Evolutionary conservation across 192 early-diverging fungal species (phyloP).

Genomic region (Dissophora globulifera): DNA sequence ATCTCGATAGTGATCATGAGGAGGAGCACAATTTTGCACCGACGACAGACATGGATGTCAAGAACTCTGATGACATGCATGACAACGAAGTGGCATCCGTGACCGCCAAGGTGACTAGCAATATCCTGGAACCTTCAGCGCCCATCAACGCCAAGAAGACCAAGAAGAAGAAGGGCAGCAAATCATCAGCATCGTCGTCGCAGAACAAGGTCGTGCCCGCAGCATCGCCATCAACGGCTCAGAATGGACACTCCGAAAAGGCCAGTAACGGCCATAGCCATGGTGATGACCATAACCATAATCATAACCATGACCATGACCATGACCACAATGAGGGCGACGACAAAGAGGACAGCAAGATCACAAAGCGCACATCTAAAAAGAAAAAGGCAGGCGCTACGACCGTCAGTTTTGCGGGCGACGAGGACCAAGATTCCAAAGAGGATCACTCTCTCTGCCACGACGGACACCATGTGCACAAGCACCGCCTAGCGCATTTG

Average conservation of each 20-base stretch:
- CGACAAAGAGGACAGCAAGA: conserved; percentile 6
- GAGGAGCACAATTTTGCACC: conserved; percentile 3
- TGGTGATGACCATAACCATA: no score
- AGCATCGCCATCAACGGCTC: no score
- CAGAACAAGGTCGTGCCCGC: no score
- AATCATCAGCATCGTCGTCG: neutral
- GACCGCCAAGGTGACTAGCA: neutral
- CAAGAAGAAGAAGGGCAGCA: conserved; percentile 40
- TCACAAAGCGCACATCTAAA: conserved; percentile 8
- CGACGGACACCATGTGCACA: conserved; percentile 39
- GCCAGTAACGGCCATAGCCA: neutral
- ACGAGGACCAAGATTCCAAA: conserved; percentile 7
- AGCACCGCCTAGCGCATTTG: conserved; percentile 32
- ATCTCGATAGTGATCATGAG: conserved; percentile 38
- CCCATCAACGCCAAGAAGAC: conserved; percentile 14
- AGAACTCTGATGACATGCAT: neutral
- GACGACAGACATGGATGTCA: neutral
- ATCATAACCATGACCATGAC: no score
- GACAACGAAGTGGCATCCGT: conserved; percentile 17
- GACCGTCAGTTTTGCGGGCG: conserved; percentile 28
- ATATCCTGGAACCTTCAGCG: conserved; percentile 10
- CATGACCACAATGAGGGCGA: conserved; percentile 1
- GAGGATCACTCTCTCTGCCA: conserved; percentile 22
- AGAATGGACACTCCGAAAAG: no score
- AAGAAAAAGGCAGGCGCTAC: conserved; percentile 6